A percentile compares a stretch with the other conserved stretches of the same genome.
These are phyloP conservation scores for Scalesia atractyloides DNA, from an alignment of 129 eudicot species.

Conservation along the genomic window DNA sequence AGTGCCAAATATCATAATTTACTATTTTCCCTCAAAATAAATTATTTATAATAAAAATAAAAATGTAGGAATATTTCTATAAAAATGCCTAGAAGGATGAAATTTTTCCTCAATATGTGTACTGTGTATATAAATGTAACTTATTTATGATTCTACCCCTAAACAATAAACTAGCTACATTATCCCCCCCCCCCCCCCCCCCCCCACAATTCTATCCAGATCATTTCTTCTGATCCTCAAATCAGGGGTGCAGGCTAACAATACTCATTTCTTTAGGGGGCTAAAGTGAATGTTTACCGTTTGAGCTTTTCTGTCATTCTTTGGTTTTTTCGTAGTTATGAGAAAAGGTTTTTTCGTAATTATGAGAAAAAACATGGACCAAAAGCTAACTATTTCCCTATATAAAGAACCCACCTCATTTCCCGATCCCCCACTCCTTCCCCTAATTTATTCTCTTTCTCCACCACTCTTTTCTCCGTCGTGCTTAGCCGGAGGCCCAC, in stretches of 20 bases:
- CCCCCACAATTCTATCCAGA: neutral
- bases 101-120: neutral
- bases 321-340: too few relatives aligned
- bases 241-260: neutral
- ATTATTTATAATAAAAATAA: neutral
- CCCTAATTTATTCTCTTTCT: conserved; percentile 12
- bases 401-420: conserved; percentile 37
- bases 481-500: conserved; percentile 1
- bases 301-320: neutral
- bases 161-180: neutral
- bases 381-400: conserved; percentile 1
- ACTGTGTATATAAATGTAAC: neutral
- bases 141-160: neutral
- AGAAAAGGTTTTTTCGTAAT: conserved; percentile 27
- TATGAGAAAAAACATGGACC: conserved; percentile 21
- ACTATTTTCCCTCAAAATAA: neutral
- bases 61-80: neutral
- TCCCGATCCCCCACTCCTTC: conserved; percentile 27
- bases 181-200: too few relatives aligned
- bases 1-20: neutral
- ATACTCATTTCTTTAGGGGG: neutral
- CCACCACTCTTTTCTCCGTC: conserved; percentile 4
- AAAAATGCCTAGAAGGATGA: conserved; percentile 1
- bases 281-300: neutral
- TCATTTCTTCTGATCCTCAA: neutral